Evolutionary conservation across 768 basidiomycete genomes (phyloP).

Genomic region (Russula olivacea): DNA sequence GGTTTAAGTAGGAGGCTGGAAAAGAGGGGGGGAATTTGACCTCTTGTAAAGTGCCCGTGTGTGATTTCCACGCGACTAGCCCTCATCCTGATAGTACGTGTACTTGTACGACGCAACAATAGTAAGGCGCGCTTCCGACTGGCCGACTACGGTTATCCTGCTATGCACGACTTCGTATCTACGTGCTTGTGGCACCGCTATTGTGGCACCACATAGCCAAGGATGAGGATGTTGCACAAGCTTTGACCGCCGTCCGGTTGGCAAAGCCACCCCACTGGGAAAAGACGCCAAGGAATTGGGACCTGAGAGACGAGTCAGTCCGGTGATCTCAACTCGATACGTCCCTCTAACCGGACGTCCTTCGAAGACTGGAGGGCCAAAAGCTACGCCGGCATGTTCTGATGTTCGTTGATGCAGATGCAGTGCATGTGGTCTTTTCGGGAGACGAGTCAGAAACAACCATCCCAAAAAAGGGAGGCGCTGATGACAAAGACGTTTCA

Average conservation of each 20-base stretch:
- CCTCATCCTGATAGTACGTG: constrained; percentile 25
- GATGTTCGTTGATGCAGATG: constrained; percentile 7
- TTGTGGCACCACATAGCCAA: constrained; percentile 18
- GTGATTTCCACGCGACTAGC: constrained; percentile 13
- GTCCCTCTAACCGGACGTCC: background rate
- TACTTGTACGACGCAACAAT: constrained; percentile 15
- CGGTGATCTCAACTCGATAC: background rate
- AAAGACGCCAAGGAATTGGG: constrained; percentile 1
- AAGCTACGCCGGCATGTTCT: background rate
- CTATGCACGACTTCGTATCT: constrained; percentile 8
- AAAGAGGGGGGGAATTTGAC: background rate
- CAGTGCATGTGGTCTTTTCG: background rate
- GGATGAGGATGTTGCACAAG: background rate
- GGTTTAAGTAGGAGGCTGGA: background rate
- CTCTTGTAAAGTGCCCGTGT: constrained; percentile 13
- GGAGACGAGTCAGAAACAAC: constrained; percentile 10
- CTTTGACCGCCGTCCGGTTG: background rate
- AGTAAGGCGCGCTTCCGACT: constrained; percentile 7
- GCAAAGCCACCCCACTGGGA: background rate
- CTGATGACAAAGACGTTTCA: constrained; percentile 11
- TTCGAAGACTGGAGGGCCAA: background rate
- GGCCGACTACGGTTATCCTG: constrained; percentile 9
- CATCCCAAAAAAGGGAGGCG: background rate
- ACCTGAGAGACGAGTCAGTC: background rate
- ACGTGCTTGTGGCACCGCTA: constrained; percentile 19